These are phyloP conservation scores for Thalassiosira ordinaria DNA, from an alignment of 352 stramenopile genomes.

Conservation along the genomic window DNA sequence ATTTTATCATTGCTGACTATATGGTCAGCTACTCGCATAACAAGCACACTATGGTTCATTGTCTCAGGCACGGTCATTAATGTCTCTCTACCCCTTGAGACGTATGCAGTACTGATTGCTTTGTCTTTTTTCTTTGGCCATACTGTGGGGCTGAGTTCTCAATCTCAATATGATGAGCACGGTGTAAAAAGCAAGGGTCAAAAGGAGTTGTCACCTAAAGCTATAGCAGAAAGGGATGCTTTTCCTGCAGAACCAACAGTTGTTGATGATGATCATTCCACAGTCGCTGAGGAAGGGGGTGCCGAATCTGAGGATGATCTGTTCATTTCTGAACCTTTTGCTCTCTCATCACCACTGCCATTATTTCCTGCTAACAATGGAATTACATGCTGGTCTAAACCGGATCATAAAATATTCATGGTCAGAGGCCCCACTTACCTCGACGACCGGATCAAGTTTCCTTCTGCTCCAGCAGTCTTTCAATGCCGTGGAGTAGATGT, in stretches of 20 bases:
- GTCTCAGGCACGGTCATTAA: constrained; percentile 9
- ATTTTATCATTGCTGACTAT: constrained; percentile 29
- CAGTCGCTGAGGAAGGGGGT: constrained; percentile 40
- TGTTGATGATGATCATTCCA: constrained; percentile 55
- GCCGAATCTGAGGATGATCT: constrained; percentile 36
- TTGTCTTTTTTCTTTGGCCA: constrained; percentile 51
- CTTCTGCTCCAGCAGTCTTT: constrained; percentile 70
- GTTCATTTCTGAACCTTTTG: constrained; percentile 27
- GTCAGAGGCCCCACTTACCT: constrained; percentile 79
- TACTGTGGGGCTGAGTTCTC: constrained; percentile 18
- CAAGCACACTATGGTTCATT: constrained; percentile 28
- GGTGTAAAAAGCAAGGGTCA: constrained; percentile 5
- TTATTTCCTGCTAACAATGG: constrained; percentile 73
- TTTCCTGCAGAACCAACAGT: constrained; percentile 8
- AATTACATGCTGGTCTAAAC: constrained; percentile 77
- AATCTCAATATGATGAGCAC: not conserved
- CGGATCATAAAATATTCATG: constrained; percentile 76
- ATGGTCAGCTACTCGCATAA: constrained; percentile 27
- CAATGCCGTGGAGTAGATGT: constrained; percentile 81
- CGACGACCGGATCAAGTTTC: constrained; percentile 75
- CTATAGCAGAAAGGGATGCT: not conserved
- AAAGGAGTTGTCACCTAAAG: not conserved
- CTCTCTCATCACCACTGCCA: constrained; percentile 75
- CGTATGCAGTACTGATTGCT: constrained; percentile 32
- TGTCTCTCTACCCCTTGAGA: constrained; percentile 42